Conservation (phyloP, 83 land plant genomes). For the Picea abies region DNA sequence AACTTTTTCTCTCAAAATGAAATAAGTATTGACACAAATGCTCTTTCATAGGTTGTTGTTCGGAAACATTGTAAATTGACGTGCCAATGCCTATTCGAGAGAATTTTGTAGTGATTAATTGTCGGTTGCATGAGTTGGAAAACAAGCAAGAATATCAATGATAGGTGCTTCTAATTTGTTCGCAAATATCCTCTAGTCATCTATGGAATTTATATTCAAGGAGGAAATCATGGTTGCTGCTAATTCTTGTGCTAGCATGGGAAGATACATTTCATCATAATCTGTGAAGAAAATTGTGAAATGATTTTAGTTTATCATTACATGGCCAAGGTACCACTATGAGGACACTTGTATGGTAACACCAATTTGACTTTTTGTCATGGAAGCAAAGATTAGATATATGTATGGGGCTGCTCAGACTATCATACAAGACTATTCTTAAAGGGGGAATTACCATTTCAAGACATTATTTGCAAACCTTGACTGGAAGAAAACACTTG, state of each 20-base stretch:
- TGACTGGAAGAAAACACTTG: too few species aligned
- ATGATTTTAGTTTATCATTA: slow-evolving; percentile 75
- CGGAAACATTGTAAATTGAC: slow-evolving; percentile 90
- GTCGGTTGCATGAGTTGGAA: too few species aligned
- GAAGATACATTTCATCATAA: too few species aligned
- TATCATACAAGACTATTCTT: too few species aligned
- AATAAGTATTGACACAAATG: slow-evolving; percentile 74
- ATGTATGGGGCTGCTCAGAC: slow-evolving; percentile 82
- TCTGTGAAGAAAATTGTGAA: slow-evolving; percentile 60
- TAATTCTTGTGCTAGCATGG: too few species aligned
- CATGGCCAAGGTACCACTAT: slow-evolving; percentile 65
- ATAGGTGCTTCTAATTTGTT: too few species aligned
- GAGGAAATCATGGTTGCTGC: too few species aligned
- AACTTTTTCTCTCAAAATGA: slow-evolving; percentile 88
- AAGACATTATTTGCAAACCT: too few species aligned
- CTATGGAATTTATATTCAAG: too few species aligned
- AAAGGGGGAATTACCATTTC: too few species aligned
- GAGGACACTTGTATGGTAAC: slow-evolving; percentile 63
- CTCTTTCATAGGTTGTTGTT: slow-evolving; percentile 71
- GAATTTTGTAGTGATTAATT: slow-evolving; percentile 63
- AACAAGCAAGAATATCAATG: too few species aligned
- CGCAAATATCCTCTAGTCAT: too few species aligned
- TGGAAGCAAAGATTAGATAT: slow-evolving; percentile 78
- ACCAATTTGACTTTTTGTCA: slow-evolving; percentile 32
- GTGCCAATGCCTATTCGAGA: slow-evolving; percentile 93